Base-by-base conservation (phyloP, 805 yeast species). In the Saturnispora dispora region DNA sequence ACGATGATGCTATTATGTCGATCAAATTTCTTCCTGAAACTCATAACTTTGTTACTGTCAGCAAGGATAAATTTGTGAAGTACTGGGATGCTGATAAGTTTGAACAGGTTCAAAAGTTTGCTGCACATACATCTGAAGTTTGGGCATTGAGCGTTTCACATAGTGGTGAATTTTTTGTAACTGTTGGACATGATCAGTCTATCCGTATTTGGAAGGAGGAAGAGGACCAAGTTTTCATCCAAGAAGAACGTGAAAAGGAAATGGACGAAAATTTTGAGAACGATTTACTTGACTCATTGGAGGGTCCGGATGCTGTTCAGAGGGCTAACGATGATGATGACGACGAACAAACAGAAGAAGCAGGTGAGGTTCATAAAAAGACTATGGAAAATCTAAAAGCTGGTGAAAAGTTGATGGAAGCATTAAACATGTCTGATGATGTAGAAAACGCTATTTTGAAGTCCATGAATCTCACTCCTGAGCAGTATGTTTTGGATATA, bases 81-180 rank as follows among this genome's bases (percentile, higher is more conserved):
- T 89, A 88, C 67, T 93, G 99, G 99, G 99, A 93, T 67, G 99
- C 98, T 57, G 95, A 87, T 60, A 93, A 93, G 68, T 93, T 93
- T 66, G 96, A 88, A 60, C 86, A 91, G 66, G 81, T 93, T 55
- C 98, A 93, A 67, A 87, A 85, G 60, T 72, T 93, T 32, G 76
- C 80, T 4, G 90, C 85, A 5, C 98, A 93, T 65, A 95, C 88
- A 53, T 78, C 88, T 52, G 98, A 93, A 69, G 95, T 93, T 23
- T 93, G 98, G 99, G 78, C 88, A 39, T 65, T 93, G 46, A 84
- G 90, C n/a, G 77, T 91, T 17, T 81, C 95, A 53, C 67, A 69
- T 25, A 79, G 76, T 58, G 96, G 96, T 2, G 70, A 76, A 20
- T 81, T 81, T 59, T 78, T 88, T 56, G 83, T 87, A 4, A 78